Conservation (phyloP, 768 basidiomycete genomes). For the Asterophora parasitica region DNA sequence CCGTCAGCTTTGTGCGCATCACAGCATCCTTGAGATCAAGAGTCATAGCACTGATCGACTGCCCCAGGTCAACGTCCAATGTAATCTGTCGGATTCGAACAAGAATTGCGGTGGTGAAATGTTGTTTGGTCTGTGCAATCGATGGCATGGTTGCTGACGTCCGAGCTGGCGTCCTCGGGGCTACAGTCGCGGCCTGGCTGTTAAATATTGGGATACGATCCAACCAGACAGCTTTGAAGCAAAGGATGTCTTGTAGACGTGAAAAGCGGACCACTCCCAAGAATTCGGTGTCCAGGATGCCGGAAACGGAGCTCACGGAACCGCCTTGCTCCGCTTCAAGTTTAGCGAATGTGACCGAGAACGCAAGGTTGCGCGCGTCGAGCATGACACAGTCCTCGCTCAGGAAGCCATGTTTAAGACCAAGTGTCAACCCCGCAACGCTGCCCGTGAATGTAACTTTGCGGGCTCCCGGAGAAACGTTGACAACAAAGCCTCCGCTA, state of each 20-base stretch:
- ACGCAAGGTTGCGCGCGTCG: slow-evolving; percentile 76
- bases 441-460: slow-evolving; percentile 71
- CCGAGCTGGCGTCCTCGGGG: slow-evolving; percentile 20
- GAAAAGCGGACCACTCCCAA: slow-evolving; percentile 77
- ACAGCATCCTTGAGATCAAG: slow-evolving; percentile 62
- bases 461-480: slow-evolving; percentile 68
- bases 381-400: slow-evolving; percentile 80
- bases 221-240: slow-evolving; percentile 94
- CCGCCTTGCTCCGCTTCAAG: slow-evolving; percentile 31
- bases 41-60: slow-evolving; percentile 71
- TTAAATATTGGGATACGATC: slow-evolving; percentile 80
- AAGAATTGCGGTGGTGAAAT: slow-evolving; percentile 58
- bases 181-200: slow-evolving; percentile 24
- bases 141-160: slow-evolving; percentile 14
- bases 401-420: slow-evolving; percentile 80
- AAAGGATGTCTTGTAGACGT: slow-evolving; percentile 85
- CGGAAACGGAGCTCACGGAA: slow-evolving; percentile 53
- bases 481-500: slow-evolving; percentile 86
- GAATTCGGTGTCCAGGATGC: slow-evolving; percentile 83
- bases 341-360: slow-evolving; percentile 68
- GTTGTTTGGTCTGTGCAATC: slow-evolving; percentile 26
- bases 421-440: slow-evolving; percentile 75
- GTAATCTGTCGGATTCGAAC: slow-evolving; percentile 69
- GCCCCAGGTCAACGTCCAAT: slow-evolving; percentile 78
- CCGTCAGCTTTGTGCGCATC: slow-evolving; percentile 63